Base-by-base conservation (phyloP, 768 basidiomycete species). In the Panaeolus cyanescens region DNA sequence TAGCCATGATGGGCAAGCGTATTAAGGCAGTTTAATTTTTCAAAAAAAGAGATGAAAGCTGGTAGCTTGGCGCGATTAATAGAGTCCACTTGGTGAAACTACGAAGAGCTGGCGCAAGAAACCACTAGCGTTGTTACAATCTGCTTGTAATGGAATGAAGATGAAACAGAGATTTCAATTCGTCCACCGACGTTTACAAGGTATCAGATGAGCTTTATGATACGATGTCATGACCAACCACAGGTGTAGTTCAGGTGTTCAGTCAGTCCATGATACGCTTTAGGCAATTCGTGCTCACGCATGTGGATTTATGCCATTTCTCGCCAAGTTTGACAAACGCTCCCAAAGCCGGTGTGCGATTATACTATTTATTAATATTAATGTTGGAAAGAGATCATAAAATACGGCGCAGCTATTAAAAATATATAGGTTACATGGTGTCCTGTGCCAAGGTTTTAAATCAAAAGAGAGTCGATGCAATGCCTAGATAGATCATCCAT, bases 1-100 rank as follows among this genome's bases (percentile, higher is more conserved):
- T 85, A 62, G 95, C 94, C 95, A 96, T 97, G 30, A 64, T 76
- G 63, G 57, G 54, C 8, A 60, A 57, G 15, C 40, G 34, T 10
- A 20, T 28, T 34, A 31, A 17, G 6, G 8, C 9, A 8, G 45
- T 50, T 32, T 30, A 50, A 32, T 30, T 56, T 56, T 25, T 32
- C 32, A 32, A 25, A 32, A 55, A 37, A 54, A 36, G 59, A 36
- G 36, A 30, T 59, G 36, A 53, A 59, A 53, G 25, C 20, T 33
- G 53, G 13, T 32, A 32, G 32, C 32, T 50, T 50, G 22, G 30
- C 8, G 15, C 31, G 42, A 59, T 74, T 72, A 55, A 62, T 56
- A 53, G 33, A 33, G 40, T 65, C 50, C 32, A 56, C 28, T 30
- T 32, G 28, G 12, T 33, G 30, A 15, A 61, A 22, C 53, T 56